Conservation (phyloP, 495 filamentous ascomycete species). For the Alectoria sarmentosa region DNA sequence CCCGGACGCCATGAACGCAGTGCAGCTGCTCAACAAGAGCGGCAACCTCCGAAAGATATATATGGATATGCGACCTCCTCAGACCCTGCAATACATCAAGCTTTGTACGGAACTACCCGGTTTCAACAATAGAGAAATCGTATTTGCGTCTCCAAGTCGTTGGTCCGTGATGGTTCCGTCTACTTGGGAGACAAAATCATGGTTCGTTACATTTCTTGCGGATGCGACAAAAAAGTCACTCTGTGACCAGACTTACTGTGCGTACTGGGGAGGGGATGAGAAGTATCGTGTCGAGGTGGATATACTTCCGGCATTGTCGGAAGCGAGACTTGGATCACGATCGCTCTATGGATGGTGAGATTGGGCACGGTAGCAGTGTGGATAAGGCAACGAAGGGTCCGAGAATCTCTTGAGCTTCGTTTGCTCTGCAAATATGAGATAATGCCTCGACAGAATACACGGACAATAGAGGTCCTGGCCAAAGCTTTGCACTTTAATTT, state of each 20-base stretch:
- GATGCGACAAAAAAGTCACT: not conserved
- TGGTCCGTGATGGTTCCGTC: not conserved
- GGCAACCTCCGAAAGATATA: not conserved
- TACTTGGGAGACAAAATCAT: not conserved
- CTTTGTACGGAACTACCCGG: not conserved
- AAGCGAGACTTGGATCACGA: not conserved
- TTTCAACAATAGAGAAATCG: not conserved
- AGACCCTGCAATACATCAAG: not conserved
- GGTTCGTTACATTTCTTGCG: not conserved
- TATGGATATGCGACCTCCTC: not conserved
- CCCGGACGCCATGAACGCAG: not conserved
- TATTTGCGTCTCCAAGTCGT: not conserved
- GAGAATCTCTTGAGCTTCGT: not conserved
- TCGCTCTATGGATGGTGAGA: not conserved
- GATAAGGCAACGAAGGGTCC: not conserved
- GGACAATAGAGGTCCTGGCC: not conserved
- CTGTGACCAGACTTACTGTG: not conserved
- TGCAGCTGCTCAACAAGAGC: not conserved
- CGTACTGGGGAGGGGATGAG: not conserved
- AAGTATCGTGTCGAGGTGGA: conserved; percentile 1
- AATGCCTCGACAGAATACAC: not conserved
- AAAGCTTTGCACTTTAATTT: not conserved
- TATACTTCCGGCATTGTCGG: not conserved
- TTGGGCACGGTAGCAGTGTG: not conserved
- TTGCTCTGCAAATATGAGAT: not conserved